Evolutionary conservation across 1,284 basidiomycete genomes (phyloP).

Genomic region (Schizophyllum amplum): DNA sequence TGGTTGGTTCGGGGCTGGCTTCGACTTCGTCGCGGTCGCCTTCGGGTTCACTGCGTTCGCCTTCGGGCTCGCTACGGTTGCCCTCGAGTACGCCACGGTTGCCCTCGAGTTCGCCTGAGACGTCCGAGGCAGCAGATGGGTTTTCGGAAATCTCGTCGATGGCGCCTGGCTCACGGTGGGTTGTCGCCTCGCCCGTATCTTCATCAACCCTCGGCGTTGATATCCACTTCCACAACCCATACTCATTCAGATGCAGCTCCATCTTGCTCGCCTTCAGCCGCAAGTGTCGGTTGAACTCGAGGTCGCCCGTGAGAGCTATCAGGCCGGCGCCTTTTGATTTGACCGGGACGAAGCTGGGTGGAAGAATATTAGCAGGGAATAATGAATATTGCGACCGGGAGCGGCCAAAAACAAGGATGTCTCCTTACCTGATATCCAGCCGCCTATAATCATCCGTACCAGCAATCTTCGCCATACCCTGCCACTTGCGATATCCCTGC

Average conservation of each 20-base stretch:
- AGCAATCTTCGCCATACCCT: constrained; percentile 21
- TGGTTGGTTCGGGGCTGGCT: too few species aligned
- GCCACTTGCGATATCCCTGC: constrained; percentile 30
- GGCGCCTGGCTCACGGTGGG: too few species aligned
- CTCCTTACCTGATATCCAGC: constrained; percentile 35
- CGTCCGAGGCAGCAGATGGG: not conserved
- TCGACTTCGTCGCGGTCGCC: too few species aligned
- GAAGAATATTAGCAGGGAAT: not conserved
- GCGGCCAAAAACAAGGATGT: too few species aligned
- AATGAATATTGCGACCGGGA: not conserved
- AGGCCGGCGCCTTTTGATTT: constrained; percentile 41
- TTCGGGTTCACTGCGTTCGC: not conserved
- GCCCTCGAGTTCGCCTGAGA: too few species aligned
- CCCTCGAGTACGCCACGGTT: too few species aligned
- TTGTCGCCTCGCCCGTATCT: too few species aligned
- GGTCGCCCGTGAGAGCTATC: constrained; percentile 46
- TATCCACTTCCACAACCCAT: constrained; percentile 50
- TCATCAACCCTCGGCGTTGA: constrained; percentile 8
- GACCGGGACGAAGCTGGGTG: constrained; percentile 37
- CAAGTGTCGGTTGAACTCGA: constrained; percentile 32
- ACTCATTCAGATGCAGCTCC: constrained; percentile 44
- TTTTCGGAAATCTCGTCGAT: not conserved
- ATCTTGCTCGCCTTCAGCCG: constrained; percentile 30
- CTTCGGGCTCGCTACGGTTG: constrained; percentile 2
- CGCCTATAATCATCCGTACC: constrained; percentile 29